Conservation (phyloP, 257 asterid genomes). For the Striga asiatica region DNA sequence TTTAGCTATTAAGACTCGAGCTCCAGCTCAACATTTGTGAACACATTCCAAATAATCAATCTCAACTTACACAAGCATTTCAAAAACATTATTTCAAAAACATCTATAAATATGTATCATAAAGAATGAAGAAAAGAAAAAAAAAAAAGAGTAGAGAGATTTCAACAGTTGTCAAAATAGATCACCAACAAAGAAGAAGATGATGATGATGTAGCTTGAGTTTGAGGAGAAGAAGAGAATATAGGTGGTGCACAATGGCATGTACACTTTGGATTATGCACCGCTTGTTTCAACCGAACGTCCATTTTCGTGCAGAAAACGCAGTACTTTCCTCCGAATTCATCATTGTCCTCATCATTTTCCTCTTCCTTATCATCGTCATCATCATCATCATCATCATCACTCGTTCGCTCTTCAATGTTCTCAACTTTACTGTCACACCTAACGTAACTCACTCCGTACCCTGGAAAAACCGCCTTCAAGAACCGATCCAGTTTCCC, state of each 20-base stretch:
- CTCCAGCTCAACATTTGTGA: not conserved
- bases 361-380: constrained; percentile 23
- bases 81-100: not conserved
- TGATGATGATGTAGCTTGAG: constrained; percentile 34
- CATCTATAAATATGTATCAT: not conserved
- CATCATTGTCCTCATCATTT: constrained; percentile 19
- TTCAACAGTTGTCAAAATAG: constrained; percentile 23
- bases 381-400: constrained; percentile 26
- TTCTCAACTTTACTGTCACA: constrained; percentile 33
- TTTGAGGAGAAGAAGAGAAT: constrained; percentile 28
- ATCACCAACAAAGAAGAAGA: constrained; percentile 38
- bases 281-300: constrained; percentile 26
- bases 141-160: too few species aligned
- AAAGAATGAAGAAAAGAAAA: constrained; percentile 11
- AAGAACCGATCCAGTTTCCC: constrained; percentile 20
- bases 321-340: constrained; percentile 62
- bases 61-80: not conserved
- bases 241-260: constrained; percentile 44
- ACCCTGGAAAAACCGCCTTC: constrained; percentile 34
- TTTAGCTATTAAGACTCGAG: too few species aligned
- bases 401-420: constrained; percentile 24
- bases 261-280: constrained; percentile 57
- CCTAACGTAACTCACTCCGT: constrained; percentile 39
- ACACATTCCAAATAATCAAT: not conserved
- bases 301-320: constrained; percentile 76